A percentile compares a stretch with the other conserved stretches of the same genome.
Conservation (phyloP, 805 yeast species). For the Cyberlindnera subsufficiens region DNA sequence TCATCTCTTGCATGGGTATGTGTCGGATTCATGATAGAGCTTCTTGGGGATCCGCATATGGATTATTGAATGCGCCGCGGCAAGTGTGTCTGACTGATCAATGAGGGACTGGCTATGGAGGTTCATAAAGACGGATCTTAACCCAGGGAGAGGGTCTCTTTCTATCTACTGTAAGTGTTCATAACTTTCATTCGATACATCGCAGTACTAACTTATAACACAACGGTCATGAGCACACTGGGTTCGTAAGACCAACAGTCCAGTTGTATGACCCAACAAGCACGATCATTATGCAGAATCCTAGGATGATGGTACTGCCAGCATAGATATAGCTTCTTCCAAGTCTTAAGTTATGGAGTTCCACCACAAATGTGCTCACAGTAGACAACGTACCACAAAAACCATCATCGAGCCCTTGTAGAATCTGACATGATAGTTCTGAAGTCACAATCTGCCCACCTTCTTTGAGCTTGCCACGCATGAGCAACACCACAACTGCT, state of each 20-base stretch:
- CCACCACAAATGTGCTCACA: conserved; percentile 72
- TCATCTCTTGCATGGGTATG: conserved; percentile 5
- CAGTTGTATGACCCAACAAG: conserved; percentile 70
- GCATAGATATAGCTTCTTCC: conserved; percentile 46
- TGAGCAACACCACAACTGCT: conserved; percentile 36
- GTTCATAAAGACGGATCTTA: conserved; percentile 4
- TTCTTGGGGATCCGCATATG: background rate
- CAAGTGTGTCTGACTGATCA: background rate
- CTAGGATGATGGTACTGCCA: conserved; percentile 34
- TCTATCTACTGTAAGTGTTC: conserved; percentile 5
- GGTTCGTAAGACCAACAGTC: conserved; percentile 42
- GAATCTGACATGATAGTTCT: conserved; percentile 40
- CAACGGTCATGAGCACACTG: conserved; percentile 12
- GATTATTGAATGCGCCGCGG: background rate
- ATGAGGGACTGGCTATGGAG: background rate
- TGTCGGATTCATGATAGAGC: conserved; percentile 18
- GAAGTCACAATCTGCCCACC: conserved; percentile 26
- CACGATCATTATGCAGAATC: conserved; percentile 48
- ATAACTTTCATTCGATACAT: background rate
- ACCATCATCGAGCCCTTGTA: conserved; percentile 55
- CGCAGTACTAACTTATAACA: background rate
- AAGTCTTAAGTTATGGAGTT: conserved; percentile 38
- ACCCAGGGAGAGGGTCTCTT: conserved; percentile 11
- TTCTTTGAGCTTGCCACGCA: conserved; percentile 34
- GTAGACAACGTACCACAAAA: conserved; percentile 71